These are phyloP conservation scores for Gyromitra esculenta DNA, from an alignment of 2,329 filamentous ascomycete genomes.

Conservation along the genomic window DNA sequence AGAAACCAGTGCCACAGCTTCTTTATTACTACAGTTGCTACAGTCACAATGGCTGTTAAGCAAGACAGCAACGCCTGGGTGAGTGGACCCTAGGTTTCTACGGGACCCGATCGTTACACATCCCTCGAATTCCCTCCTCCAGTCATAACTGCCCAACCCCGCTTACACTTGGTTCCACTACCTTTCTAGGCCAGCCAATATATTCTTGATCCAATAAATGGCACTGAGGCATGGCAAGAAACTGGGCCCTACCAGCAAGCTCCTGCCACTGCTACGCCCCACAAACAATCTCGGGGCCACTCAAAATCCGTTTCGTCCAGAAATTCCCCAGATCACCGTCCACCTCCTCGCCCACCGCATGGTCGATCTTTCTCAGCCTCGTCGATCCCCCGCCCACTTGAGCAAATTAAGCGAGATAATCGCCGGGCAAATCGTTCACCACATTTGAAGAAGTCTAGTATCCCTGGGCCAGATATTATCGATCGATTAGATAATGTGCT, in stretches of 20 bases:
- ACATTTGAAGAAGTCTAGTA: conserved; percentile 72
- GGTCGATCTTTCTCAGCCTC: conserved; percentile 60
- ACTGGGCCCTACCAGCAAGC: conserved; percentile 63
- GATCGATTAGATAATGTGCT: conserved; percentile 77
- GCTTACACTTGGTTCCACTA: conserved; percentile 16
- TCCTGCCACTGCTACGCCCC: conserved; percentile 68
- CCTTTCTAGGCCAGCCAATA: conserved; percentile 69
- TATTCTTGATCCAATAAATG: conserved; percentile 75
- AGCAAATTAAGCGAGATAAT: conserved; percentile 71
- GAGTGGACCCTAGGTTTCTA: neutral
- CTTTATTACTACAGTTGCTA: neutral
- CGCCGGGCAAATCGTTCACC: conserved; percentile 73
- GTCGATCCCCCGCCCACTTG: conserved; percentile 67
- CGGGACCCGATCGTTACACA: conserved; percentile 7
- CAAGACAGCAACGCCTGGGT: conserved; percentile 26
- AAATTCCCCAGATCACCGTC: conserved; percentile 52
- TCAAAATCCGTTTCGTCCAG: conserved; percentile 50
- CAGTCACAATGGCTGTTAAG: conserved; percentile 23
- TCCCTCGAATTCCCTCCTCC: conserved; percentile 1
- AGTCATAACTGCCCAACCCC: conserved; percentile 18
- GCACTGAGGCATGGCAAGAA: conserved; percentile 73
- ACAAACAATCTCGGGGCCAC: conserved; percentile 55
- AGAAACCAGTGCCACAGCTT: neutral
- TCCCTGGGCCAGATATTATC: conserved; percentile 78
- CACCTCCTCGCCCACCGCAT: conserved; percentile 60